These are phyloP conservation scores for Coemansia sp. DNA, from an alignment of 192 early-diverging fungal species.

Conservation along the genomic window DNA sequence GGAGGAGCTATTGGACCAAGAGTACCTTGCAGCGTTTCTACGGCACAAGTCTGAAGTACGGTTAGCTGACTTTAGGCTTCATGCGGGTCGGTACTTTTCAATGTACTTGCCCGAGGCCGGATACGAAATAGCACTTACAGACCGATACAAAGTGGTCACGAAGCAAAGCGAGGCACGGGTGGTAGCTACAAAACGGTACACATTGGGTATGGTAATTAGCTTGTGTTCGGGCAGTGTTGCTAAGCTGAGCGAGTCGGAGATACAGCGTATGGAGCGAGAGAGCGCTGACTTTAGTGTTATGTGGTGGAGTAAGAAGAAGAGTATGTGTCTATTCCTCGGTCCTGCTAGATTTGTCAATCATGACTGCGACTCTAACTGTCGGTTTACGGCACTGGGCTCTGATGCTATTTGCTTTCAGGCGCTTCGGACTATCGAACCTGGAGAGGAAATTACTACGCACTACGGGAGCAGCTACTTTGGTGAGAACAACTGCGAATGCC, in stretches of 20 bases:
- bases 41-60: slow-evolving; percentile 35
- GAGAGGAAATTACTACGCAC: slow-evolving; percentile 72
- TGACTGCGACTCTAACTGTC: slow-evolving; percentile 70
- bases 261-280: slow-evolving; percentile 36
- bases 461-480: slow-evolving; percentile 75
- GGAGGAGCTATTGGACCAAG: slow-evolving; percentile 30
- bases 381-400: slow-evolving; percentile 46
- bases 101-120: slow-evolving; percentile 69
- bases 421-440: slow-evolving; percentile 62
- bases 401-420: slow-evolving; percentile 70
- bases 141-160: slow-evolving; percentile 57
- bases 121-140: slow-evolving; percentile 65
- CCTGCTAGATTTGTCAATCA: slow-evolving; percentile 79
- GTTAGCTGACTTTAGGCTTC: slow-evolving; percentile 41
- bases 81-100: slow-evolving; percentile 61
- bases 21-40: slow-evolving; percentile 38
- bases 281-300: slow-evolving; percentile 69
- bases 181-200: slow-evolving; percentile 42
- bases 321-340: slow-evolving; percentile 67
- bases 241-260: slow-evolving; percentile 46
- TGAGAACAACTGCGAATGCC: slow-evolving; percentile 65
- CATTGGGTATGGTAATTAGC: slow-evolving; percentile 39
- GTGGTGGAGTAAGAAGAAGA: slow-evolving; percentile 60
- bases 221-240: slow-evolving; percentile 62
- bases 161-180: slow-evolving; percentile 43